Base-by-base conservation (phyloP, 1,284 basidiomycete genomes). In the Ceratobasidium sp. region DNA sequence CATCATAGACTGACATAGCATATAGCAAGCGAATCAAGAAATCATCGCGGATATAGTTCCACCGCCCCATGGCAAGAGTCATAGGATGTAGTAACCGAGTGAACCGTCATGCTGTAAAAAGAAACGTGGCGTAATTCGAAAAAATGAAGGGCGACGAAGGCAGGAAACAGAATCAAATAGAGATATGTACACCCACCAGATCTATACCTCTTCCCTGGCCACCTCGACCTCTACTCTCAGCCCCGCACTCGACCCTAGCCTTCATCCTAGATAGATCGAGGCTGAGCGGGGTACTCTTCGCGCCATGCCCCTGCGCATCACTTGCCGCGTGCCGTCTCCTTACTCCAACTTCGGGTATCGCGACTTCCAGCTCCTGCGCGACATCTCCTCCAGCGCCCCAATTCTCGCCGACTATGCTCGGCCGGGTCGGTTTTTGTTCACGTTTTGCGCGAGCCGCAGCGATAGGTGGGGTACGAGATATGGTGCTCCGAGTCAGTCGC, bases 271-370 rank as follows among this genome's bases (percentile, higher is more conserved):
- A 55, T 27, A 69, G 35, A 69, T 69, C 67, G 12, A 69, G 33
- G 12, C 48, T 41, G 27, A 52, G 67, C 33, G 52, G 52, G 10
- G 38, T 46, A 38, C 30, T 30, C 10, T 35, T 23, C 35, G 18
- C 27, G 20, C 44, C 65, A 4, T 7, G n/a, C 46, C 27, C 46
- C 41, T 38, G 33, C 38, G 41, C 44, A 65, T n/a, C 41, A 33
- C 38, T 70, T 71, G 83, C 84, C 87, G 92, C 86, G 83, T 86
- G 88, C 79, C 92, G 84, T 82, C 90, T 86, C 82, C 87, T 87
- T 84, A 94, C 91, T 30, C 92, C 89, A 6, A 95, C 93, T 82
- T 93, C 91, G 90, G 91, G 93, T 41, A 94, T 94, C 18, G 94
- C 93, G 81, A 93, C 92, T 83, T 92, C 93, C 80, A 95, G 85